Conservation (phyloP, 2,329 filamentous ascomycete species). For the Chaetomium strumarium region DNA sequence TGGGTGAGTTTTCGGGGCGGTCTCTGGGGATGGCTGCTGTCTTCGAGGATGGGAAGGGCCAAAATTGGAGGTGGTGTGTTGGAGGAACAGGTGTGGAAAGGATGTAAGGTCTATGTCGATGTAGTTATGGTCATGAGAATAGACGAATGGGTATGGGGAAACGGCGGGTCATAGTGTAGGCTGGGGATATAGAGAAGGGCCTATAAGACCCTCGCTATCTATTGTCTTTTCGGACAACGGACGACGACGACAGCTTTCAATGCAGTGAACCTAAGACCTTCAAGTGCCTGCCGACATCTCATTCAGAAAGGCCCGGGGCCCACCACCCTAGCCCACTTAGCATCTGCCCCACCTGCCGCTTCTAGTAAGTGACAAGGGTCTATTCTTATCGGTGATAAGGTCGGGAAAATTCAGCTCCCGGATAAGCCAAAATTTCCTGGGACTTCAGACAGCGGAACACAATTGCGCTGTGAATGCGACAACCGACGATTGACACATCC, state of each 20-base stretch:
- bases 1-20: background rate
- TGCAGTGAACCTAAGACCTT: background rate
- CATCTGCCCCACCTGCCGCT: slow-evolving; percentile 14
- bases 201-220: no score
- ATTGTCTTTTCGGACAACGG: background rate
- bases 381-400: background rate
- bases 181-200: background rate
- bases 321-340: background rate
- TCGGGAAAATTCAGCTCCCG: slow-evolving; percentile 7
- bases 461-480: slow-evolving; percentile 1
- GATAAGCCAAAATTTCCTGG: slow-evolving; percentile 23
- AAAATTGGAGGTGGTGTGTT: background rate
- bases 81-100: background rate
- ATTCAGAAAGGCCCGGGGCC: background rate
- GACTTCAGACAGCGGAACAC: slow-evolving; percentile 7
- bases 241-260: background rate
- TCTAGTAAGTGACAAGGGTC: slow-evolving; percentile 9
- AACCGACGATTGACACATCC: slow-evolving; percentile 1
- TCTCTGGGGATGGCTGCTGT: background rate
- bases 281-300: background rate
- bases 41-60: background rate
- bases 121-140: slow-evolving; percentile 9
- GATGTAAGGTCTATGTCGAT: slow-evolving; percentile 3
- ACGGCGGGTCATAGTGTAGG: background rate
- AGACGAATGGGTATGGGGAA: background rate